Percentiles rank a stretch among this genome's conserved stretches.
These are phyloP conservation scores for Cajanus cajan DNA, from an alignment of 306 rosid species.

Conservation along the genomic window DNA sequence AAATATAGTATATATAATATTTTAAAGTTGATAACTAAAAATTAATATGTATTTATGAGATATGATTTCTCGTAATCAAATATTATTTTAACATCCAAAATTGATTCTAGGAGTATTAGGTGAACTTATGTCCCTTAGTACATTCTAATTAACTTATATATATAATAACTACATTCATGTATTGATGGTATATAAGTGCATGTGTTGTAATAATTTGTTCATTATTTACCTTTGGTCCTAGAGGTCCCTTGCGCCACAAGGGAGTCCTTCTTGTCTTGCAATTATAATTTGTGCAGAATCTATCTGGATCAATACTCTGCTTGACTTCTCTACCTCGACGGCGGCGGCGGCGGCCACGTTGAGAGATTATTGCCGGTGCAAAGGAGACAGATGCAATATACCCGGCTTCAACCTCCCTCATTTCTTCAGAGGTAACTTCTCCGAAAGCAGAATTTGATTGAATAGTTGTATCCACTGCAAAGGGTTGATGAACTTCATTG, in stretches of 20 bases:
- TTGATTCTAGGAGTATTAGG: too few species aligned
- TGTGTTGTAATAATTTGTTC: not conserved
- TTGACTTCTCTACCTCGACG: not conserved
- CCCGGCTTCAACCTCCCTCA: not conserved
- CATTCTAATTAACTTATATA: too few species aligned
- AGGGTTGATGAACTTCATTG: not conserved
- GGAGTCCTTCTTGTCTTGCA: conserved; percentile 31
- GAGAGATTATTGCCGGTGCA: not conserved
- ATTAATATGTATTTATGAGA: too few species aligned
- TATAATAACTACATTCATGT: not conserved
- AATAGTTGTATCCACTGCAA: not conserved
- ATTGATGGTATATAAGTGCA: not conserved
- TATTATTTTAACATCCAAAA: too few species aligned
- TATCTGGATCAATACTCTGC: not conserved
- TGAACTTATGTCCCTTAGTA: too few species aligned
- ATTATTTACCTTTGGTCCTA: conserved; percentile 29
- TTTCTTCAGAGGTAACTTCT: not conserved
- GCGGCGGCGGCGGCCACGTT: not conserved
- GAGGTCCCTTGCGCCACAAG: conserved; percentile 43
- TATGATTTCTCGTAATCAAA: too few species aligned
- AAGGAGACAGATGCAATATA: not conserved
- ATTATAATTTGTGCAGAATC: conserved; percentile 18
- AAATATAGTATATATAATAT: too few species aligned
- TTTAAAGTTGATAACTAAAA: too few species aligned
- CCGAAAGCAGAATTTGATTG: not conserved